These are phyloP conservation scores for Tothia fuscella DNA, from an alignment of 2,329 filamentous ascomycete genomes.

Conservation along the genomic window DNA sequence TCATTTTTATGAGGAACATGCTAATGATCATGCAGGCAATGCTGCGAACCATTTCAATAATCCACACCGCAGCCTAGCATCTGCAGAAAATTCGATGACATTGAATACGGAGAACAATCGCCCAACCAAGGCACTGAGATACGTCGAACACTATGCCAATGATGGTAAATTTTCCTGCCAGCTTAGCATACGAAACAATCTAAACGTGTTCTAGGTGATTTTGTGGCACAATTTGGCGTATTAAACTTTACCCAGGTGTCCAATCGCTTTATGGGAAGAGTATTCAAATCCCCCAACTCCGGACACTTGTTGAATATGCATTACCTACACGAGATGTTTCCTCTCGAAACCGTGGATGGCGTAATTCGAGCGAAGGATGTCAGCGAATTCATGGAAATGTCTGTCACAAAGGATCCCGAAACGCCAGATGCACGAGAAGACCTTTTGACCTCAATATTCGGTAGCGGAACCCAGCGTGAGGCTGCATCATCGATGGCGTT, in stretches of 20 bases:
- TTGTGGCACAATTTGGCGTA: slow-evolving; percentile 63
- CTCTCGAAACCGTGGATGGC: slow-evolving; percentile 32
- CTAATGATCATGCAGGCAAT: no score
- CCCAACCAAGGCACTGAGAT: slow-evolving; percentile 39
- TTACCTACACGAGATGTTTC: slow-evolving; percentile 50
- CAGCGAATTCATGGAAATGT: slow-evolving; percentile 49
- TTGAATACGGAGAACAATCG: neutral
- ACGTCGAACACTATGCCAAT: slow-evolving; percentile 74
- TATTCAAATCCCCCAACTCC: slow-evolving; percentile 32
- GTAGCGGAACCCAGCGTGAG: slow-evolving; percentile 31
- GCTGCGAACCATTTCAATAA: slow-evolving; percentile 77
- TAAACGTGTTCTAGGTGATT: slow-evolving; percentile 38
- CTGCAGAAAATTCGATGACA: neutral
- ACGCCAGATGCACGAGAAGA: slow-evolving; percentile 31
- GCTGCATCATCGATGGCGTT: slow-evolving; percentile 34
- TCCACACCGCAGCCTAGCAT: slow-evolving; percentile 34
- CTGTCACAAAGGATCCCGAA: slow-evolving; percentile 33
- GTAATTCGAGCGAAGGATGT: slow-evolving; percentile 32
- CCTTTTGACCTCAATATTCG: slow-evolving; percentile 28
- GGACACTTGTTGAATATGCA: slow-evolving; percentile 39
- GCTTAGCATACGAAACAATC: no score
- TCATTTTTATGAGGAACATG: no score
- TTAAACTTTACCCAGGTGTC: slow-evolving; percentile 50
- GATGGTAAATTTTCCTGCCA: slow-evolving; percentile 35
- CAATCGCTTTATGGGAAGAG: slow-evolving; percentile 36